Base-by-base conservation (phyloP, 2,329 filamentous ascomycete species). In the Paracamarosporium sp. region DNA sequence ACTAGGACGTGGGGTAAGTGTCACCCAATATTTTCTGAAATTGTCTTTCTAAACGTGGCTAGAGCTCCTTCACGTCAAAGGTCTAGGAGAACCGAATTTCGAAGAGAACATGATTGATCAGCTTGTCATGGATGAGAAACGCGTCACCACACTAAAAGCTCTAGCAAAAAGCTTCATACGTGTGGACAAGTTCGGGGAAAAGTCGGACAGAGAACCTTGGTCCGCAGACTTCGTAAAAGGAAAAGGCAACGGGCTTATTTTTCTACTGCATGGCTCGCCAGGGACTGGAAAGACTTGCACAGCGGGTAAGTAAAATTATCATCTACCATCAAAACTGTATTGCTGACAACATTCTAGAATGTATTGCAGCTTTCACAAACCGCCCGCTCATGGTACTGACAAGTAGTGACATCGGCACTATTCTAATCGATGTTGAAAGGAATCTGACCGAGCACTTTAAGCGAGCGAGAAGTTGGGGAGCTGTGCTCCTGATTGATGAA, bases 171-270 rank as follows among this genome's bases (percentile, higher is more conserved):
- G 66, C 17, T 74, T 50, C 30, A 47, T 48, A 25, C 50, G 54
- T 7, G 13, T 47, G 11, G 62, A 71, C 17, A 59, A 61, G 13
- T 45, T 59, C 22, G 64, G 55, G 0, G 41, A 69, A 1, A 22
- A 35, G 12, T 31, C 38, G 4, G 36, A 55, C 4, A 41, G n/a
- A 31, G 52, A 53, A 12, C 35, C 35, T 5, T 63, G 60, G 60
- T 82, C 83, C 59, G 81, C 83, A 61, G 81, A 84, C 60, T 71
- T 84, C 22, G 79, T 84, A 17, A 73, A 78, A 22, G 81, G 80
- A 25, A 85, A 84, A 63, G 82, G 82, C 15, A 74, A 75, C 24
- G 82, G 83, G 7, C 74, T 83, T 31, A 81, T 83, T 44, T 70
- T 84, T 53, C 76, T 83, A 5, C 24, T 56, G 22, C 53, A 56